A percentile compares a stretch with the other conserved stretches of the same genome.
phyloP scores from a whole-genome alignment of 257 asterid genomes.

The Solanum paucissectum region DNA sequence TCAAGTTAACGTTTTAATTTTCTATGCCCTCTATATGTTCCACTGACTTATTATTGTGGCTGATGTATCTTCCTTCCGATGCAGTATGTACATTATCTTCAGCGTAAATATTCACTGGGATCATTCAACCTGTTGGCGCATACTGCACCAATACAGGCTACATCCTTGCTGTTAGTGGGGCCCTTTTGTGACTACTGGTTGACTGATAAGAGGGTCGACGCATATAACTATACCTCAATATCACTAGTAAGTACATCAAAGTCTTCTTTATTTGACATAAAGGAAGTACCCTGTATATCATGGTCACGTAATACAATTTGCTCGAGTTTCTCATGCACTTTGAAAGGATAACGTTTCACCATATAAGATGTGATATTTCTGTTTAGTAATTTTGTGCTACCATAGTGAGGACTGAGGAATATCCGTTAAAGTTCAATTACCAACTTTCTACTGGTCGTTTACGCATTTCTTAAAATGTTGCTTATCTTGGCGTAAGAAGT shows the following conservation, averaged over 20 bases:
- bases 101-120: constrained; percentile 63
- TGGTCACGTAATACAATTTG: neutral
- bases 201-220: constrained; percentile 50
- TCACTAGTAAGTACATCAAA: constrained; percentile 36
- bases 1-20: neutral
- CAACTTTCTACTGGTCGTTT: neutral
- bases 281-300: neutral
- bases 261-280: neutral
- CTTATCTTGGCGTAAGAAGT: neutral
- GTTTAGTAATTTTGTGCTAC: neutral
- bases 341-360: neutral
- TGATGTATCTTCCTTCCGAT: constrained; percentile 2
- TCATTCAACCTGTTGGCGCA: constrained; percentile 76
- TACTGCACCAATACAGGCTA: constrained; percentile 83
- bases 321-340: neutral
- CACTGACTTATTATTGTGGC: neutral
- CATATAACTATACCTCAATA: constrained; percentile 36
- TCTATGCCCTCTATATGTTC: neutral
- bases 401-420: neutral
- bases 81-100: constrained; percentile 80
- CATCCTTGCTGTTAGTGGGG: constrained; percentile 53
- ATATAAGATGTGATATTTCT: neutral
- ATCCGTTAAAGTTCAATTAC: neutral
- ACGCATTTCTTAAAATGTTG: neutral
- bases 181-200: constrained; percentile 63